Conservation (phyloP, 208 protist species). For the Borovskyia barvae region DNA sequence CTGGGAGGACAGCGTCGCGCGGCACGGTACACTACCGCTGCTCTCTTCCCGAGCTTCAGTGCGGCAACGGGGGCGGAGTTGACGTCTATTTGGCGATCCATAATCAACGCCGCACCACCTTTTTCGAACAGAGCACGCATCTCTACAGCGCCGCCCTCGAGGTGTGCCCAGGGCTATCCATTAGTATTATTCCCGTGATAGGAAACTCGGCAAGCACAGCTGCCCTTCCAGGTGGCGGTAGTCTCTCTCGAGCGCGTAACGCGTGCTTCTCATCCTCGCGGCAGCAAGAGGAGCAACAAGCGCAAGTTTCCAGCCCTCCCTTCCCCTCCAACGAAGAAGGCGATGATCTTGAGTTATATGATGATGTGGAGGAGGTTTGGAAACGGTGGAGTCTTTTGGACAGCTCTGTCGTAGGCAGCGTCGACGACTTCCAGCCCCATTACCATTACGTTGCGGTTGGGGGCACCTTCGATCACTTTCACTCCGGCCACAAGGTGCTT, state of each 20-base stretch:
- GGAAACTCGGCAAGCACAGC: not conserved
- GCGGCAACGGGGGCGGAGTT: slow-evolving; percentile 17
- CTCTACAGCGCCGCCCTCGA: slow-evolving; percentile 61
- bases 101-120: slow-evolving; percentile 43
- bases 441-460: slow-evolving; percentile 84
- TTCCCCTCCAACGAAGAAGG: not conserved
- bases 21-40: slow-evolving; percentile 7
- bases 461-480: slow-evolving; percentile 90
- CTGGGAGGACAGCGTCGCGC: not conserved
- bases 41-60: slow-evolving; percentile 1
- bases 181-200: slow-evolving; percentile 64
- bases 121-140: slow-evolving; percentile 57
- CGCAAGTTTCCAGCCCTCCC: not conserved
- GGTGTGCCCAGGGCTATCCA: slow-evolving; percentile 29
- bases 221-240: no score
- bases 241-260: no score
- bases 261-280: no score
- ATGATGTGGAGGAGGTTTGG: slow-evolving; percentile 11
- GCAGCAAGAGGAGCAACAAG: not conserved
- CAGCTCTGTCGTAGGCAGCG: slow-evolving; percentile 1
- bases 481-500: slow-evolving; percentile 87
- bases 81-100: slow-evolving; percentile 53
- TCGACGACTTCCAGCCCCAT: slow-evolving; percentile 45
- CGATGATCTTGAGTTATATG: slow-evolving; percentile 11
- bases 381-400: slow-evolving; percentile 16